Conservation (phyloP, 805 yeast species). For the Metschnikowia gelsemii region DNA sequence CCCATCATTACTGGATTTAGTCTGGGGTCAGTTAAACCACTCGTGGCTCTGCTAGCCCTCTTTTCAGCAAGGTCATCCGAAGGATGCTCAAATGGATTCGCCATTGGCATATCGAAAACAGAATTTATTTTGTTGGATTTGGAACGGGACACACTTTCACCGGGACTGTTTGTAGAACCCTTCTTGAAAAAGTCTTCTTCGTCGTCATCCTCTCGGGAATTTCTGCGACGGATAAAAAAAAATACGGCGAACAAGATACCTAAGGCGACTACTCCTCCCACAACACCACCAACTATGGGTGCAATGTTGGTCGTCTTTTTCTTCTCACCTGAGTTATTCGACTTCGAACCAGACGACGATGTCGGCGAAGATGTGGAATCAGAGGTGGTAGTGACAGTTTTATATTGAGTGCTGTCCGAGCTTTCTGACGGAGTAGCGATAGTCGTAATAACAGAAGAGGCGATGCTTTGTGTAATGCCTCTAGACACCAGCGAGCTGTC, state of each 20-base stretch:
- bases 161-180: slow-evolving; percentile 41
- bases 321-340: slow-evolving; percentile 15
- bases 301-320: slow-evolving; percentile 32
- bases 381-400: slow-evolving; percentile 18
- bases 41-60: slow-evolving; percentile 17
- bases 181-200: slow-evolving; percentile 41
- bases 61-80: slow-evolving; percentile 44
- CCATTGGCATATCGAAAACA: slow-evolving; percentile 40
- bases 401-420: slow-evolving; percentile 7
- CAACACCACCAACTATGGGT: slow-evolving; percentile 47
- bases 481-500: slow-evolving; percentile 4
- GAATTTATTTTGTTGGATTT: slow-evolving; percentile 29
- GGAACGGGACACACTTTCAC: slow-evolving; percentile 22
- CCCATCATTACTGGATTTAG: slow-evolving; percentile 77
- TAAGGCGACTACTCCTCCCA: slow-evolving; percentile 40
- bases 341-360: not conserved
- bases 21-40: slow-evolving; percentile 51
- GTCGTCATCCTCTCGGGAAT: slow-evolving; percentile 51
- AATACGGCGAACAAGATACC: slow-evolving; percentile 27
- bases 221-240: slow-evolving; percentile 37
- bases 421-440: slow-evolving; percentile 4
- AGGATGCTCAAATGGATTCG: slow-evolving; percentile 65
- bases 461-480: not conserved
- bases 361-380: slow-evolving; percentile 11
- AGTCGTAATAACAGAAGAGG: slow-evolving; percentile 2